Base-by-base conservation (phyloP, 768 basidiomycete species). In the Boletus fagicola region DNA sequence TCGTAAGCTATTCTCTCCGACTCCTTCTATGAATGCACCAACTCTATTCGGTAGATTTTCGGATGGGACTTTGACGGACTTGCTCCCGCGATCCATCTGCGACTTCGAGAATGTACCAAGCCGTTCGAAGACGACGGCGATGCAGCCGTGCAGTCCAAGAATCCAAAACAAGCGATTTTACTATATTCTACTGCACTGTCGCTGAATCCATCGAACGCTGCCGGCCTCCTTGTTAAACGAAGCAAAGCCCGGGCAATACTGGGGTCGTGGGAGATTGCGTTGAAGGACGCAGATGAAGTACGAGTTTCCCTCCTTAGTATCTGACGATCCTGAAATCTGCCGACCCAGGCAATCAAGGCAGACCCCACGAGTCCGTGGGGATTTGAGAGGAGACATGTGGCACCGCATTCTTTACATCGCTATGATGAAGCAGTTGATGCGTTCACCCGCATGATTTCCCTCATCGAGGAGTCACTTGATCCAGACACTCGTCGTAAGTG, bases 31-130 rank as follows among this genome's bases (percentile, higher is more conserved):
- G 11, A 6, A 4, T 30, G 20, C 5, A 53, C 12, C 12, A 40
- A 56, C 12, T 6, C 7, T 24, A 0, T 16, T 51, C 15, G 5
- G 24, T 48, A 61, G 51, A 45, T 61, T 3, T 61, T 61, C 30
- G 63, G 54, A 0, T 64, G 63, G 63, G n/a, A 53, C n/a, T 57
- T 65, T 46, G 59, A 64, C 1, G n/a, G 38, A 15, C 59, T 57
- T 12, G 11, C 24, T 3, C 2, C n/a, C 9, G 43, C 38, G 2
- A 44, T 57, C 24, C 40, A 47, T 10, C 3, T 33, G 7, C 46
- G 20, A 2, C 39, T 61, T 42, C 31, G 13, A 40, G 22, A 31
- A 6, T 49, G 53, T 22, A 5, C 44, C 5, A 26, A 9, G 22
- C 9, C 15, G 0, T 15, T 55, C 3, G 53, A 56, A 51, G 13